These are phyloP conservation scores for Solanum pinnatisectum DNA, from an alignment of 257 asterid species.

Conservation along the genomic window DNA sequence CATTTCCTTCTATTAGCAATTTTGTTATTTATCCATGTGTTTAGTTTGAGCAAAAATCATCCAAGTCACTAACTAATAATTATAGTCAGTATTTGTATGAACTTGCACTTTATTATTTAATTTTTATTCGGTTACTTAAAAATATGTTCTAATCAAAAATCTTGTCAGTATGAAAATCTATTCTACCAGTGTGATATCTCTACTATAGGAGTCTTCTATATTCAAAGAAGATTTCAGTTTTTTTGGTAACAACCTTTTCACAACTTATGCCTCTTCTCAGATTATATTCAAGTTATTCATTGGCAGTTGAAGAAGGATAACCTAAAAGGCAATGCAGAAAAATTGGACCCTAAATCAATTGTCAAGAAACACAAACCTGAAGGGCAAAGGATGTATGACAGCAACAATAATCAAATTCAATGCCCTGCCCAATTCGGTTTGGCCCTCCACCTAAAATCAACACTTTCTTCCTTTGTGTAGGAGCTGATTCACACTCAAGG, in stretches of 20 bases:
- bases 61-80: neutral
- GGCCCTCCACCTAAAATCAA: conserved; percentile 98
- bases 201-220: neutral
- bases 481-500: conserved; percentile 81
- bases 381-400: conserved; percentile 96
- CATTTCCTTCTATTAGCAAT: neutral
- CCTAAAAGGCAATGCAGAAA: neutral
- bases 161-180: neutral
- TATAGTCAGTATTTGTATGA: neutral
- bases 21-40: neutral
- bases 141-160: neutral
- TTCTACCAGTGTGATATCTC: neutral
- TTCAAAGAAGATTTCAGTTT: neutral
- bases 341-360: conserved; percentile 2
- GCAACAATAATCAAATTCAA: conserved; percentile 97
- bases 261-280: neutral
- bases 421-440: conserved; percentile 96
- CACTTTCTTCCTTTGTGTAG: conserved; percentile 69
- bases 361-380: conserved; percentile 47
- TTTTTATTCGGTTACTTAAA: neutral
- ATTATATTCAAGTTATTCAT: neutral
- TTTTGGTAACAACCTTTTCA: neutral
- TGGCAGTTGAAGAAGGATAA: neutral
- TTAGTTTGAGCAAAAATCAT: neutral
- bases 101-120: neutral